Evolutionary conservation across 2,329 filamentous ascomycete species (phyloP).

Genomic region (Phaeosphaeriaceae sp.): DNA sequence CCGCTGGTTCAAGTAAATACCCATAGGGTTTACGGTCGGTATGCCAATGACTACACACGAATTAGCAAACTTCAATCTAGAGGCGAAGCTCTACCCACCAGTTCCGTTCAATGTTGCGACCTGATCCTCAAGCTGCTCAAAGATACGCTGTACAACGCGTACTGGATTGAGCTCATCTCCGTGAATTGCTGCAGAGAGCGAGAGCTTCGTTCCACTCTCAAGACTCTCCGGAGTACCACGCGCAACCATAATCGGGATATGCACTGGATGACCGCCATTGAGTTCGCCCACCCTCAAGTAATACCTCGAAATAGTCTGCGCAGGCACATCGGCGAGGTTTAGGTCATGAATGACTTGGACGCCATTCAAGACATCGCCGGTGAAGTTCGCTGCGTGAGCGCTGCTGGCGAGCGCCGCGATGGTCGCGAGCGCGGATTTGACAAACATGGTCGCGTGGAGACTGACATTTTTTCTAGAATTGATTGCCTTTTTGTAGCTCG

Average conservation of each 20-base stretch:
- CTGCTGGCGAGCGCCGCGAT: slow-evolving; percentile 24
- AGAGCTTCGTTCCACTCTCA: slow-evolving; percentile 45
- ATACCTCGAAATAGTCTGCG: slow-evolving; percentile 46
- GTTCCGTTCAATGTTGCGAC: slow-evolving; percentile 45
- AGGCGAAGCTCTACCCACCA: slow-evolving; percentile 21
- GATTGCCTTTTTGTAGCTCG: slow-evolving; percentile 16
- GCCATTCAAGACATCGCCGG: slow-evolving; percentile 42
- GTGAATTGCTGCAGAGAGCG: slow-evolving; percentile 48
- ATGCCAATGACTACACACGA: slow-evolving; percentile 44
- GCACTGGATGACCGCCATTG: slow-evolving; percentile 47
- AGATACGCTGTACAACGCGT: slow-evolving; percentile 46
- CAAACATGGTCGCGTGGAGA: slow-evolving; percentile 29
- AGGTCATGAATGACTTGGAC: slow-evolving; percentile 42
- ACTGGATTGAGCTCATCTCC: slow-evolving; percentile 50
- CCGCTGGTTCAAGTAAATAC: slow-evolving; percentile 49
- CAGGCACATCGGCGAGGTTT: slow-evolving; percentile 46
- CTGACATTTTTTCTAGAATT: not conserved
- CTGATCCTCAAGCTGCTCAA: slow-evolving; percentile 37
- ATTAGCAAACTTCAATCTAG: slow-evolving; percentile 8
- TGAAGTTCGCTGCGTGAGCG: slow-evolving; percentile 34
- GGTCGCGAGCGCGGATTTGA: slow-evolving; percentile 26
- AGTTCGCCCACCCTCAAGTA: slow-evolving; percentile 48
- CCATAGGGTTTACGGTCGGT: slow-evolving; percentile 49
- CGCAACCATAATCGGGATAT: slow-evolving; percentile 49
- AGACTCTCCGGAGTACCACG: slow-evolving; percentile 47